These are phyloP conservation scores for Microdochium bolleyi DNA, from an alignment of 2,329 filamentous ascomycete species.

Conservation along the genomic window DNA sequence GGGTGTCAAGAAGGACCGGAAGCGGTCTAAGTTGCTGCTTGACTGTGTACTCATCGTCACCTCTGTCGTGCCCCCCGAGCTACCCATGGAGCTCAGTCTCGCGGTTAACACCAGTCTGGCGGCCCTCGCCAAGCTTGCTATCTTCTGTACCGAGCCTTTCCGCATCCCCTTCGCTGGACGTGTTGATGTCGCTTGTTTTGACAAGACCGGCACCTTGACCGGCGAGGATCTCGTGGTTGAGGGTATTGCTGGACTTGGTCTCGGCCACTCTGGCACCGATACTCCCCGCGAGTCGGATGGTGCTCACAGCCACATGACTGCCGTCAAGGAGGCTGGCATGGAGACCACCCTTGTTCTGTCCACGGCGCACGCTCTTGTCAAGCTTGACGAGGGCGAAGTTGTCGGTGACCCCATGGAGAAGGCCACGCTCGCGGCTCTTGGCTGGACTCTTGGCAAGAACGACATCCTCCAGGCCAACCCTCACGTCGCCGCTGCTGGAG, in stretches of 20 bases:
- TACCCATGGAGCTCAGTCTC: slow-evolving; percentile 95
- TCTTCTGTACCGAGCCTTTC: slow-evolving; percentile 98
- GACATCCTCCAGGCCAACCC: slow-evolving; percentile 71
- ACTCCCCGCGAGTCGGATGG: slow-evolving; percentile 66
- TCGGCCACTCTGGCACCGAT: slow-evolving; percentile 59
- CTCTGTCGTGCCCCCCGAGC: slow-evolving; percentile 93
- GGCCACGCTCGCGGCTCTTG: slow-evolving; percentile 80
- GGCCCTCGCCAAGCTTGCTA: slow-evolving; percentile 87
- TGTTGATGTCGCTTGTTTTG: slow-evolving; percentile 94
- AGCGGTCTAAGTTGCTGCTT: slow-evolving; percentile 92
- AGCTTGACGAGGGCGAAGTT: slow-evolving; percentile 91
- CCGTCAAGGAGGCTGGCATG: slow-evolving; percentile 61
- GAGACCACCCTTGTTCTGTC: slow-evolving; percentile 90
- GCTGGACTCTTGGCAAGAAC: slow-evolving; percentile 87
- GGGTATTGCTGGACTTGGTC: slow-evolving; percentile 81
- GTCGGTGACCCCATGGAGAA: slow-evolving; percentile 99
- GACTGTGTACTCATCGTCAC: slow-evolving; percentile 98
- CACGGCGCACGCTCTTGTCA: slow-evolving; percentile 91
- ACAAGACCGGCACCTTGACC: slow-evolving; percentile 95
- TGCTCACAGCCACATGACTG: slow-evolving; percentile 70
- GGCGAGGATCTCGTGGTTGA: slow-evolving; percentile 96
- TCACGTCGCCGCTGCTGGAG: slow-evolving; percentile 33
- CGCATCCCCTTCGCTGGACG: slow-evolving; percentile 93
- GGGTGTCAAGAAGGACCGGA: slow-evolving; percentile 87
- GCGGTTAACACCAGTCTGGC: slow-evolving; percentile 97